phyloP scores from a whole-genome alignment of 164 flowering plant species.

The Chimonanthus salicifolius region DNA sequence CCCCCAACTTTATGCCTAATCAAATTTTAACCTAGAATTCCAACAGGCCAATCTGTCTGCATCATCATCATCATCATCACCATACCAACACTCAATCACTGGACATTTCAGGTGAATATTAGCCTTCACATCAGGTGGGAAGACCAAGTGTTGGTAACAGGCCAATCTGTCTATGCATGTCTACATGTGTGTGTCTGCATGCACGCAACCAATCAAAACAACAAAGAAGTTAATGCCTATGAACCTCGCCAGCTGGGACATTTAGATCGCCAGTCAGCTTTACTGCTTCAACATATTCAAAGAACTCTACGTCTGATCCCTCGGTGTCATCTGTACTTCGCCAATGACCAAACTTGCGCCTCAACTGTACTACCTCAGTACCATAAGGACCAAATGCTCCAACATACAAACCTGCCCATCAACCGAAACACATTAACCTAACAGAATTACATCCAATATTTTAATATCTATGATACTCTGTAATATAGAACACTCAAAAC shows the following conservation, averaged over 20 bases:
- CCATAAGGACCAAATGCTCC: slow-evolving; percentile 98
- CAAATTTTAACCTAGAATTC: background rate
- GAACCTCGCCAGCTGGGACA: slow-evolving; percentile 97
- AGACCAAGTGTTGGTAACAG: too few relatives aligned
- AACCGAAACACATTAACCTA: slow-evolving; percentile 9
- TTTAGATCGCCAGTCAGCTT: slow-evolving; percentile 92
- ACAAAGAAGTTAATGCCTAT: slow-evolving; percentile 9
- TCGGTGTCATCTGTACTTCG: slow-evolving; percentile 31
- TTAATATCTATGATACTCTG: background rate
- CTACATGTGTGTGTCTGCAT: too few relatives aligned
- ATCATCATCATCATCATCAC: too few relatives aligned
- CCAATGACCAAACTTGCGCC: slow-evolving; percentile 90
- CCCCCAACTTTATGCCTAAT: background rate
- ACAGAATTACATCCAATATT: slow-evolving; percentile 1
- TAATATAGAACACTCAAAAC: background rate
- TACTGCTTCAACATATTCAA: slow-evolving; percentile 95
- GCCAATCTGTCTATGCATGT: too few relatives aligned
- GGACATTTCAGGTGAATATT: too few relatives aligned
- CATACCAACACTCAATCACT: too few relatives aligned
- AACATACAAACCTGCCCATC: slow-evolving; percentile 65
- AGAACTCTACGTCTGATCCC: slow-evolving; percentile 69
- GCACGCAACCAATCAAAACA: background rate
- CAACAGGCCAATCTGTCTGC: too few relatives aligned
- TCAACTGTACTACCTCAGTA: slow-evolving; percentile 86
- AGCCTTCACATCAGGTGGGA: too few relatives aligned